Conservation (phyloP, 441 rosid species). For the Kokia cookei region DNA sequence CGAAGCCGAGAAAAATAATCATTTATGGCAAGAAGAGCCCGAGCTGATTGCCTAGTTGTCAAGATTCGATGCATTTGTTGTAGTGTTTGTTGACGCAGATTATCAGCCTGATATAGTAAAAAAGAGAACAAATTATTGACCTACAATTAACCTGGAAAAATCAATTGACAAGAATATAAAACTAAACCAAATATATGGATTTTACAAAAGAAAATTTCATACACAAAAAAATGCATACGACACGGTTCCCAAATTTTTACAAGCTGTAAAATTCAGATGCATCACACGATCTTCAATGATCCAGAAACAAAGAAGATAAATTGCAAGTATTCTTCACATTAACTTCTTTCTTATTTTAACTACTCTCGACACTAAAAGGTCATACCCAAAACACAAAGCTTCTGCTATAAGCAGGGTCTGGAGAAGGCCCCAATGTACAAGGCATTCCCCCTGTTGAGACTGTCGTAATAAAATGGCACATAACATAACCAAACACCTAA, state of each 20-base stretch:
- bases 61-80: constrained; percentile 20
- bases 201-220: neutral
- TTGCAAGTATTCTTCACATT: neutral
- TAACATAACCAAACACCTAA: neutral
- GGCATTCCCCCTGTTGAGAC: neutral
- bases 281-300: neutral
- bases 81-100: constrained; percentile 61
- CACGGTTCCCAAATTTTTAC: neutral
- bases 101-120: constrained; percentile 31
- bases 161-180: neutral
- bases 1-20: constrained; percentile 64
- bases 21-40: constrained; percentile 54
- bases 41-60: constrained; percentile 71
- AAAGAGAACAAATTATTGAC: neutral
- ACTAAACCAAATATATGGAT: neutral
- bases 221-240: neutral
- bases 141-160: neutral
- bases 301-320: neutral
- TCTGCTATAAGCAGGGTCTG: neutral
- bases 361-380: neutral
- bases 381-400: neutral
- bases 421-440: neutral
- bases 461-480: neutral
- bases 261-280: neutral
- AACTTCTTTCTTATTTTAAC: neutral